Percentiles rank a stretch among this genome's conserved stretches.
These are phyloP conservation scores for Theileria luwenshuni DNA, from an alignment of 169 alveolate species.

Conservation along the genomic window DNA sequence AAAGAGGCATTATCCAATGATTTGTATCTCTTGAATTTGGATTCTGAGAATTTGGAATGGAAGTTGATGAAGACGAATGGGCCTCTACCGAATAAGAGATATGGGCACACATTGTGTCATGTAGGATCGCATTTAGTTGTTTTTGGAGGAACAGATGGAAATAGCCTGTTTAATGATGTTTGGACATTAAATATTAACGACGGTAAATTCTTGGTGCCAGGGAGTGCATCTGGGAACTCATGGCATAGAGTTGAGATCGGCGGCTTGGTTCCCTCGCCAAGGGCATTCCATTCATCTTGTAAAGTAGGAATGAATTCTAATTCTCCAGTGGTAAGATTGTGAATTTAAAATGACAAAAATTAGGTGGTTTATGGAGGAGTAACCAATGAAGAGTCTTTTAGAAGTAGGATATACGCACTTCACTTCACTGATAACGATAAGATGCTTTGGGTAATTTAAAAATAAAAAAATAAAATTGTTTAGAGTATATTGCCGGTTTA, in stretches of 20 bases:
- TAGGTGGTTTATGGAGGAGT: conserved; percentile 60
- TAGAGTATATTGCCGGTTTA: conserved; percentile 52
- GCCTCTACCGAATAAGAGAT: conserved; percentile 31
- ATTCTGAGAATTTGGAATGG: conserved; percentile 15
- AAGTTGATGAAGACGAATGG: conserved; percentile 22
- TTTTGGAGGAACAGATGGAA: conserved; percentile 61
- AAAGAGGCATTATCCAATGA: conserved; percentile 26
- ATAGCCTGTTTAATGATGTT: conserved; percentile 36
- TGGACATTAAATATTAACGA: conserved; percentile 47
- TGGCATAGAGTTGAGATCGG: conserved; percentile 37
- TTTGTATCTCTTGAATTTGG: conserved; percentile 32
- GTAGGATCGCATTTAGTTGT: conserved; percentile 41
- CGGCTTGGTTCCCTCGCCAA: conserved; percentile 55
- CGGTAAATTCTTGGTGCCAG: conserved; percentile 9
- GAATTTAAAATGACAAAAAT: neutral
- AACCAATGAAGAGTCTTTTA: neutral
- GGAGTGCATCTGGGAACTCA: conserved; percentile 3
- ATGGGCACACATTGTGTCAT: conserved; percentile 61
- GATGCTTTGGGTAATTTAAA: conserved; percentile 27
- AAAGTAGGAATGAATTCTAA: conserved; percentile 41
- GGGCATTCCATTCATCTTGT: conserved; percentile 57
- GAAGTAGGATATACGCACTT: conserved; percentile 47
- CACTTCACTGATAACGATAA: neutral
- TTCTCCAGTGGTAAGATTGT: conserved; percentile 43
- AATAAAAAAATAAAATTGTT: neutral